These are phyloP conservation scores for Stagonosporopsis chrysanthemi DNA, from an alignment of 2,329 filamentous ascomycete species.

Conservation along the genomic window DNA sequence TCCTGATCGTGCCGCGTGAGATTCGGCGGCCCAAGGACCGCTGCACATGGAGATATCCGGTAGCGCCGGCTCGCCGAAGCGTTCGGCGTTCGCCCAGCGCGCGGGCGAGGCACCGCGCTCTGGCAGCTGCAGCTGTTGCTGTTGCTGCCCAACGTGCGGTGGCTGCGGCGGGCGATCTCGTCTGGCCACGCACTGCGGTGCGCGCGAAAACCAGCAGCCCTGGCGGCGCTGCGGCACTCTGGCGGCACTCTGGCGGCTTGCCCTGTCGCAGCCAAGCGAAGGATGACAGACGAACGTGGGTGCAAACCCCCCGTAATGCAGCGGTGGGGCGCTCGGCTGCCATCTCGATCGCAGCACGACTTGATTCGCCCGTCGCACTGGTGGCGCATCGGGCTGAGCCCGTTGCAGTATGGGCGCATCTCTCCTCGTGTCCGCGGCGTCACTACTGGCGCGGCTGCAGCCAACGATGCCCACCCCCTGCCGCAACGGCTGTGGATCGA, in stretches of 20 bases:
- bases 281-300: conserved; percentile 28
- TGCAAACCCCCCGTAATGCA: conserved; percentile 26
- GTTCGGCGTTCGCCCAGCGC: neutral
- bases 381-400: conserved; percentile 24
- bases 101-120: conserved; percentile 11
- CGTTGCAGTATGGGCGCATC: conserved; percentile 27
- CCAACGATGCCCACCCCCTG: conserved; percentile 32
- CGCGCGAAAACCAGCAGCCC: conserved; percentile 6
- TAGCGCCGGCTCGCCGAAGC: conserved; percentile 8
- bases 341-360: conserved; percentile 37
- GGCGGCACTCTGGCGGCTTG: conserved; percentile 10
- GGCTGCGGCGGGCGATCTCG: conserved; percentile 3
- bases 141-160: conserved; percentile 17
- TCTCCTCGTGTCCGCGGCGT: conserved; percentile 30
- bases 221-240: conserved; percentile 6
- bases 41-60: conserved; percentile 17
- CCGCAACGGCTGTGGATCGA: conserved; percentile 37
- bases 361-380: conserved; percentile 28
- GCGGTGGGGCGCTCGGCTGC: conserved; percentile 27
- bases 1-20: conserved; percentile 20
- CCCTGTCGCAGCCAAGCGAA: conserved; percentile 21
- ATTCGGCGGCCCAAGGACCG: conserved; percentile 16
- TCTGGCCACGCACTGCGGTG: conserved; percentile 6
- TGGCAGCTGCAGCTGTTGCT: neutral
- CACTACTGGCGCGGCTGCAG: conserved; percentile 32